These are phyloP conservation scores for Tephrocybe sp. DNA, from an alignment of 768 basidiomycete genomes.

Conservation along the genomic window DNA sequence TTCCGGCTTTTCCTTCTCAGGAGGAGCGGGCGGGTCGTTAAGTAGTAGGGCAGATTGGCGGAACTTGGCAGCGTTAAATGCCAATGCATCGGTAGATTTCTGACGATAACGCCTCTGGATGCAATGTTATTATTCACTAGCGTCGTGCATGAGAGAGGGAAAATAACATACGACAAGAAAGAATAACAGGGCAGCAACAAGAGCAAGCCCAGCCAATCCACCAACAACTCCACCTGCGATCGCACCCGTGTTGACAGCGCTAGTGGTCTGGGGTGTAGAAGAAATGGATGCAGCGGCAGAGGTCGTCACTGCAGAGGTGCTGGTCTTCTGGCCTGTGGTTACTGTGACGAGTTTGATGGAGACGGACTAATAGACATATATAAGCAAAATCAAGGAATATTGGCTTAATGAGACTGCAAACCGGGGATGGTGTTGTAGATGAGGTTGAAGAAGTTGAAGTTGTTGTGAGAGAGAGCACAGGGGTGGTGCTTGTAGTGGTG, in stretches of 20 bases:
- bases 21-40: constrained; percentile 19
- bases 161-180: constrained; percentile 24
- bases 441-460: not conserved
- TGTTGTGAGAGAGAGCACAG: not conserved
- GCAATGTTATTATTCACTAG: not conserved
- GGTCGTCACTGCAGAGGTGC: not conserved
- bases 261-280: constrained; percentile 1
- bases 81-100: constrained; percentile 31
- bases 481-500: not conserved
- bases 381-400: not conserved
- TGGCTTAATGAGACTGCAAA: not conserved
- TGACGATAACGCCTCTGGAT: constrained; percentile 35
- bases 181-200: constrained; percentile 20
- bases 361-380: not conserved
- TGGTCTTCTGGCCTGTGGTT: not conserved
- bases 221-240: constrained; percentile 28
- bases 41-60: constrained; percentile 49
- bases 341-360: not conserved
- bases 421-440: not conserved
- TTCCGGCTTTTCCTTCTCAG: constrained; percentile 17
- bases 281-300: constrained; percentile 1
- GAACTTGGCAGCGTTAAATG: constrained; percentile 52
- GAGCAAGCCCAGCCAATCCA: constrained; percentile 18
- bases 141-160: not conserved
- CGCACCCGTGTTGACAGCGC: constrained; percentile 20